phyloP scores from a whole-genome alignment of 495 filamentous ascomycete genomes.

The Durotheca rogersii region DNA sequence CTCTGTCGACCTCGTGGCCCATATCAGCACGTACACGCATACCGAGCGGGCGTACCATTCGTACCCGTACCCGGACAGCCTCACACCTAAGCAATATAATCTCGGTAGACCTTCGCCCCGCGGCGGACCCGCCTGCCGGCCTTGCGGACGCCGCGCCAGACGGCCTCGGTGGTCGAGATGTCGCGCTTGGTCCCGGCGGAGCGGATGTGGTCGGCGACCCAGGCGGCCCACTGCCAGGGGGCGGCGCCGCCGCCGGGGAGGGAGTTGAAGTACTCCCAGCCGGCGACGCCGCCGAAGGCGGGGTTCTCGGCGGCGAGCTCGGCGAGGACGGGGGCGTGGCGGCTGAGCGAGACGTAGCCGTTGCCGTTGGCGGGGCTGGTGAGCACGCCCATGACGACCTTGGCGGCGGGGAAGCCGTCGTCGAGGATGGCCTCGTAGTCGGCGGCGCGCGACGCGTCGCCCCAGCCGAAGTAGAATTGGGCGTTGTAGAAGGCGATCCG shows the following conservation, averaged over 20 bases:
- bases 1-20: too few relatives aligned
- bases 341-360: constrained; percentile 43
- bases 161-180: constrained; percentile 21
- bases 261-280: constrained; percentile 86
- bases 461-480: constrained; percentile 87
- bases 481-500: constrained; percentile 78
- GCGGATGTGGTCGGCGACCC: constrained; percentile 36
- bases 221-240: constrained; percentile 70
- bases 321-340: constrained; percentile 38
- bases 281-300: constrained; percentile 74
- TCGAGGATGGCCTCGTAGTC: constrained; percentile 63
- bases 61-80: too few relatives aligned
- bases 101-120: constrained; percentile 25
- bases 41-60: background rate
- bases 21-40: background rate
- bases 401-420: constrained; percentile 63
- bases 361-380: constrained; percentile 72
- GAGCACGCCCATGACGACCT: constrained; percentile 68
- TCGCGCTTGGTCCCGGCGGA: constrained; percentile 23
- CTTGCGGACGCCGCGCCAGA: constrained; percentile 29
- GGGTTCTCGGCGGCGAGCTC: constrained; percentile 41
- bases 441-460: constrained; percentile 55
- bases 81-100: constrained; percentile 25
- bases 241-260: constrained; percentile 57
- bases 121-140: constrained; percentile 25